Base-by-base conservation (phyloP, 1,139 yeast genomes). In the Candida sp. region DNA sequence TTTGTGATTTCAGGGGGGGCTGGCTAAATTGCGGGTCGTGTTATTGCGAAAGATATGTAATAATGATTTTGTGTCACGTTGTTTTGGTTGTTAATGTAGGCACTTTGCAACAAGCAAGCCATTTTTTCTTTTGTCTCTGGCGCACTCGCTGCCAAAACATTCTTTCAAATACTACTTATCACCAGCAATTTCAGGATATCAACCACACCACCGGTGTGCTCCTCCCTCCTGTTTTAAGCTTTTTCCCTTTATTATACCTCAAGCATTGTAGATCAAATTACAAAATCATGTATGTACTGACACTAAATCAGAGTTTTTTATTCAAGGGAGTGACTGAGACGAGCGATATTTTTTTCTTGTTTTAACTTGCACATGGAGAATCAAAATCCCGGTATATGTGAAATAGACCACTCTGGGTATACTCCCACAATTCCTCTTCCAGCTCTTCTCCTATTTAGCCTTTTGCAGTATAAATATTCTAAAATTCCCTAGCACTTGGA, bases 31-130 rank as follows among this genome's bases (percentile, higher is more conserved):
- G 38, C 22, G 27, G 8, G 42, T 38, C 42, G 42, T 38, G 42
- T 26, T 4, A 6, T 9, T 8, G 11, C 38, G 7, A 12, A 34
- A 34, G 17, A 17, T 17, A 17, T 17, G 17, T 17, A 28, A 28
- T 8, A 28, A 28, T 33, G 46, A 42, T 42, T 42, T 42, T 42
- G 46, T 42, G 46, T 33, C 12, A 3, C 7, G 25, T 42, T 42
- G 9, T 30, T 8, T 7, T 22, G 17, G 6, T 7, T 28, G 26
- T 22, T 38, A 26, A 38, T 26, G 11, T 5, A 11, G 5, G 17
- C 41, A 8, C 44, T 39, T 45, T 26, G 40, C 48, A 46, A 46
- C 48, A 33, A 46, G 48, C 48, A 40, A 46, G 48, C 48, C 48
- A 39, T 46, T 40, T 46, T 41, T 40, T 33, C 38, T 7, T 28